A percentile compares a stretch with the other conserved stretches of the same genome.
Evolutionary conservation across 148 eudicot species (phyloP).

Genomic region (Pouteria glomerata): DNA sequence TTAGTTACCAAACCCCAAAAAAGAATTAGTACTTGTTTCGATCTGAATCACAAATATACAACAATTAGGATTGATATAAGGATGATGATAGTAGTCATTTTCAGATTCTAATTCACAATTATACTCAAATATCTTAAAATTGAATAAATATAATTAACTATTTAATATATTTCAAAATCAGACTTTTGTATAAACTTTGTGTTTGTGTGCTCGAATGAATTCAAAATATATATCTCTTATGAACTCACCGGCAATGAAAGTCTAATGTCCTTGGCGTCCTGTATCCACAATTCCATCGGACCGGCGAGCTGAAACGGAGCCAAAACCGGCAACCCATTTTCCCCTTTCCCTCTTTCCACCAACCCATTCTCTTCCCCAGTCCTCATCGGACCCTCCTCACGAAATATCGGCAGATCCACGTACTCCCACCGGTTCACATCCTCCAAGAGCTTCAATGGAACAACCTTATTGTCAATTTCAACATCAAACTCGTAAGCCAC

Average conservation of each 20-base stretch:
- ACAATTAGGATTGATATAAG: no score
- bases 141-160: no score
- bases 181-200: no score
- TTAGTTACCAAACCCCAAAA: no score
- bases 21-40: no score
- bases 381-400: constrained; percentile 32
- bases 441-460: constrained; percentile 80
- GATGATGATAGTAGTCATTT: no score
- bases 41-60: no score
- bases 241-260: constrained; percentile 65
- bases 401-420: constrained; percentile 84
- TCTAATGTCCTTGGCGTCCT: constrained; percentile 75
- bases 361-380: constrained; percentile 44
- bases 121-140: no score
- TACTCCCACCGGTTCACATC: constrained; percentile 86
- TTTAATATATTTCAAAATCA: no score
- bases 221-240: no score
- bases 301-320: constrained; percentile 94
- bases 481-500: constrained; percentile 89
- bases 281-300: constrained; percentile 95
- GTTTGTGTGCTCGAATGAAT: no score
- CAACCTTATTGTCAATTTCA: constrained; percentile 73
- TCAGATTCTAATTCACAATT: no score
- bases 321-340: constrained; percentile 51
- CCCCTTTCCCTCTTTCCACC: constrained; percentile 34